Base-by-base conservation (phyloP, 163 green algal genomes). In the Scenedesmus sp. region DNA sequence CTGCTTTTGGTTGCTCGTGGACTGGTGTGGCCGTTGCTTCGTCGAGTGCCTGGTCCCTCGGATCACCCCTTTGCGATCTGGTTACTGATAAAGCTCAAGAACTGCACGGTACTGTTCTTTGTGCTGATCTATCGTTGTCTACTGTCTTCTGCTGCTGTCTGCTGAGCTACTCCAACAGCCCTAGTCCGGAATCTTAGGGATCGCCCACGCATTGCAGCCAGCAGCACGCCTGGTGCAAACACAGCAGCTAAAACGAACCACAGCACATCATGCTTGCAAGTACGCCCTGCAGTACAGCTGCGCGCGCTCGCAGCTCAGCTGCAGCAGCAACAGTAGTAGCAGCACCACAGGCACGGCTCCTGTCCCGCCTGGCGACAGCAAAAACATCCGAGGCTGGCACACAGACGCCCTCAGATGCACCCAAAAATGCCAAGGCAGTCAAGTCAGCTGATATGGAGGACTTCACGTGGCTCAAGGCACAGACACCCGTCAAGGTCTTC, bases 401-500 rank as follows among this genome's bases (percentile, higher is more conserved):
- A 52, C 2, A 84, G 54, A 54, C 23, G 5, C 0, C n/a, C 34
- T 46, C 34, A 2, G 76, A 84, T 12, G n/a, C 26, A 7, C 6
- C 46, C 8, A 23, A 86, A n/a, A 64, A 64, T 10, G 9, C 52
- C 10, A 86, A 66, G 12, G 26, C 81, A 20, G 15, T 66, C 1
- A 52, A 55, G 13, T 66, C 52, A 16, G 64, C 23, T 55, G 83
- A 57, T 5, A 34, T 60, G 57, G 83, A 88, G 34, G 83, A 88
- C 8, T 77, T 26, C 13, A 66, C 66, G 1, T 88, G 83, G 83
- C 54, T 77, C 2, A 74, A 76, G 84, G 13, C 84, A 77, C 84
- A 92, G 52, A 83, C 89, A 16, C 77, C 70, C 3, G 64, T 92
- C 66, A 81, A 26, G n/a, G 81, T 88, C 2, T 92, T 89, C 64